Evolutionary conservation across 495 filamentous ascomycete genomes (phyloP).

Genomic region (Wilcoxina mikolae): DNA sequence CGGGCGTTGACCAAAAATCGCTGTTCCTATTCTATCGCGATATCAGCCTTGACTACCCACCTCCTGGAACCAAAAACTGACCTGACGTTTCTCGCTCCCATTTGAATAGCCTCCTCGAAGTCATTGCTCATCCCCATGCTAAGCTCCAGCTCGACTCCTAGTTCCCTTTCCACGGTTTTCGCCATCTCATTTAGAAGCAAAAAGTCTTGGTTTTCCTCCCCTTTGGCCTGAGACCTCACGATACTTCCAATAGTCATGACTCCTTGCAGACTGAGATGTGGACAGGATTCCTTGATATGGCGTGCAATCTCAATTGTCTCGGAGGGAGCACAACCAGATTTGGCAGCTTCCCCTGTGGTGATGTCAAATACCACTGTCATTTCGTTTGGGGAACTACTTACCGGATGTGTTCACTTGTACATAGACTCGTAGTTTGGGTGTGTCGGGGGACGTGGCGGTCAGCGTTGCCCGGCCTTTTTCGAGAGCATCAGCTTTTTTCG

Average conservation of each 20-base stretch:
- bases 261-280: conserved; percentile 57
- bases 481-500: conserved; percentile 71
- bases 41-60: background rate
- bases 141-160: conserved; percentile 39
- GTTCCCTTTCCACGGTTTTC: conserved; percentile 41
- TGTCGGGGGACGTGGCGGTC: conserved; percentile 27
- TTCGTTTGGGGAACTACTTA: background rate
- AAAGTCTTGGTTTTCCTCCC: conserved; percentile 87
- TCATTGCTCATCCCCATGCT: conserved; percentile 84
- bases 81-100: conserved; percentile 75
- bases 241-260: conserved; percentile 97
- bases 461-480: conserved; percentile 57
- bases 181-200: conserved; percentile 48
- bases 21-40: conserved; percentile 58
- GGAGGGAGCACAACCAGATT: conserved; percentile 63
- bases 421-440: conserved; percentile 42
- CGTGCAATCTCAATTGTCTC: conserved; percentile 47
- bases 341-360: conserved; percentile 52
- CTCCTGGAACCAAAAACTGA: background rate
- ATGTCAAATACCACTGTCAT: background rate
- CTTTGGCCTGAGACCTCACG: conserved; percentile 58
- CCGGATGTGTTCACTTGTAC: conserved; percentile 89
- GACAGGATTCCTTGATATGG: conserved; percentile 53
- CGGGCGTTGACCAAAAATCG: conserved; percentile 76
- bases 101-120: conserved; percentile 72